Evolutionary conservation across 2,329 filamentous ascomycete genomes (phyloP).

Genomic region (Cercospora zeae-maydis): DNA sequence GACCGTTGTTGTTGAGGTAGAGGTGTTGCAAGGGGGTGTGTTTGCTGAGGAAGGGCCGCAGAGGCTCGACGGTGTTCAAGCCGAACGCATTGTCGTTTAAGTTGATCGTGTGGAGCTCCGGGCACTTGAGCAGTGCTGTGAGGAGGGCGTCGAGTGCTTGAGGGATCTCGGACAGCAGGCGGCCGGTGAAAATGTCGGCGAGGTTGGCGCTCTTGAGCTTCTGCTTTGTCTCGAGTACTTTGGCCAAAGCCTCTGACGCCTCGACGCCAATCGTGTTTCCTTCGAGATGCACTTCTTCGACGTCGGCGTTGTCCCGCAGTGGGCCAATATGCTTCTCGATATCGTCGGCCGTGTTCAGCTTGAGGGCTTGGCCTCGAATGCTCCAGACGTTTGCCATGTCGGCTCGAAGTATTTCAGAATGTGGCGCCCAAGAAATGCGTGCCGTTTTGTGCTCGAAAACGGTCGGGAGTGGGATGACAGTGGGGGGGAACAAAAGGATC

Average conservation of each 20-base stretch:
- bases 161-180: constrained; percentile 89
- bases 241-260: constrained; percentile 79
- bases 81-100: constrained; percentile 98
- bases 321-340: constrained; percentile 77
- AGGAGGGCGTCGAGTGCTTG: constrained; percentile 81
- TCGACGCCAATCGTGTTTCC: constrained; percentile 92
- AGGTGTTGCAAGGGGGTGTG: constrained; percentile 91
- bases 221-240: constrained; percentile 80
- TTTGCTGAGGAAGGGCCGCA: constrained; percentile 84
- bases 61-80: constrained; percentile 86
- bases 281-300: constrained; percentile 80
- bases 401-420: constrained; percentile 12
- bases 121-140: constrained; percentile 78
- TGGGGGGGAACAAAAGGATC: background rate
- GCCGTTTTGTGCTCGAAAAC: background rate
- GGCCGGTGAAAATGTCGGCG: constrained; percentile 95
- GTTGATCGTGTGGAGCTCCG: constrained; percentile 85
- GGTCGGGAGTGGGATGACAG: background rate
- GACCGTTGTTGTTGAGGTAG: constrained; percentile 96
- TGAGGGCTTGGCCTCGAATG: constrained; percentile 85
- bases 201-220: constrained; percentile 72
- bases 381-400: constrained; percentile 74
- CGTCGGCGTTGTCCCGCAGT: constrained; percentile 66
- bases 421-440: background rate
- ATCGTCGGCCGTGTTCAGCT: constrained; percentile 84